phyloP scores from a whole-genome alignment of 345 rosid genomes.

The Moringa oleifera region DNA sequence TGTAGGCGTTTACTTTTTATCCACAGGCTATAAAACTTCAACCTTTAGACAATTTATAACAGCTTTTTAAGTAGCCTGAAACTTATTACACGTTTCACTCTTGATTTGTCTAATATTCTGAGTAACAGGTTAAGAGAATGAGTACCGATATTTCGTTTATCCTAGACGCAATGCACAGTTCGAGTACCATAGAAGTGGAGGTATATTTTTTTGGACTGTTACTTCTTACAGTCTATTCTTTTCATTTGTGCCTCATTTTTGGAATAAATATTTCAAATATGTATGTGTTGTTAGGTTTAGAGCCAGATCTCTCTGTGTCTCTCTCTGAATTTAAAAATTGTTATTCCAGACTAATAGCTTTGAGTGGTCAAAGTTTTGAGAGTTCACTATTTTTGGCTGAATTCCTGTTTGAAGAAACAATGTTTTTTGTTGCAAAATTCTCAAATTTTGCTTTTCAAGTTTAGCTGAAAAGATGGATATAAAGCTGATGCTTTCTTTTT shows the following conservation, averaged over 20 bases:
- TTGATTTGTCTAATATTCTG: slow-evolving; percentile 7
- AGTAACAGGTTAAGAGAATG: slow-evolving; percentile 79
- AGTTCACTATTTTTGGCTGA: no score
- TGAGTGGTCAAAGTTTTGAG: no score
- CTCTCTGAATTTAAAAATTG: background rate
- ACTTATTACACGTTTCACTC: background rate
- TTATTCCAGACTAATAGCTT: background rate
- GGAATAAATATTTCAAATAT: background rate
- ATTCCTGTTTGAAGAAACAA: no score
- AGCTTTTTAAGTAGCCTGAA: background rate
- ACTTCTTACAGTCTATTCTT: slow-evolving; percentile 7
- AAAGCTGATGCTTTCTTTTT: no score
- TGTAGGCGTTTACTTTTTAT: no score
- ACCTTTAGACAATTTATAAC: no score
- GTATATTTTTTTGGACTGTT: slow-evolving; percentile 35
- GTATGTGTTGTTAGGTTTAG: no score
- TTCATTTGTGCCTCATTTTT: slow-evolving; percentile 3
- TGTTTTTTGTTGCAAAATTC: no score
- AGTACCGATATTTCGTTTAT: slow-evolving; percentile 65
- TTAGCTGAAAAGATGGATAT: no score
- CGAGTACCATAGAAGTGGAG: slow-evolving; percentile 70
- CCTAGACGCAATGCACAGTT: slow-evolving; percentile 67
- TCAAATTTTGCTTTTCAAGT: no score
- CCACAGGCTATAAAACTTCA: no score
- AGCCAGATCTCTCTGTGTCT: no score